phyloP scores from a whole-genome alignment of 768 basidiomycete species.

The Chlorophyllum brunneum region DNA sequence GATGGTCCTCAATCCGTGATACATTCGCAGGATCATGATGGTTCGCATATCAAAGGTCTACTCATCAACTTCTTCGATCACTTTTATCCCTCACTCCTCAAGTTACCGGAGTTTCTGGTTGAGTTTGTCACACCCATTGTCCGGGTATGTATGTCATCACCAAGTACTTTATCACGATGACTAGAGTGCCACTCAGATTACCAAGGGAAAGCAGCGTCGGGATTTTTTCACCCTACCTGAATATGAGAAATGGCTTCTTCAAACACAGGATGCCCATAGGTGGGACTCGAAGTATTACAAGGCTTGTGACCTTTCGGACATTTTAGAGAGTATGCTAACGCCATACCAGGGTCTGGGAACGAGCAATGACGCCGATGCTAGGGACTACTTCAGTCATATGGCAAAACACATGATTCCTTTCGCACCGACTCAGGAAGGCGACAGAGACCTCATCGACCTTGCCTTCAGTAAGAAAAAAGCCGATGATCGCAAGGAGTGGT shows the following conservation, averaged over 20 bases:
- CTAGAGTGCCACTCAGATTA: slow-evolving; percentile 41
- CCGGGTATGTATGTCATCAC: slow-evolving; percentile 49
- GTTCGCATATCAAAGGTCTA: slow-evolving; percentile 99
- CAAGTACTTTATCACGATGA: neutral
- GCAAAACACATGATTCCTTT: slow-evolving; percentile 94
- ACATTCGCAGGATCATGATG: slow-evolving; percentile 85
- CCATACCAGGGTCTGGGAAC: slow-evolving; percentile 85
- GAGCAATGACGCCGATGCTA: slow-evolving; percentile 83
- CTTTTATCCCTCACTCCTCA: slow-evolving; percentile 92
- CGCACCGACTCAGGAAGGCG: slow-evolving; percentile 72
- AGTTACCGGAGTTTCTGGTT: slow-evolving; percentile 86
- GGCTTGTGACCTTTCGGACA: slow-evolving; percentile 38
- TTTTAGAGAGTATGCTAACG: neutral
- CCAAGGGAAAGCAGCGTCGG: slow-evolving; percentile 70
- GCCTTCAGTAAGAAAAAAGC: slow-evolving; percentile 99
- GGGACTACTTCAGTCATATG: slow-evolving; percentile 91
- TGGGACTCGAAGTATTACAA: slow-evolving; percentile 98
- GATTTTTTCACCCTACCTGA: slow-evolving; percentile 98
- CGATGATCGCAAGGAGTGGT: slow-evolving; percentile 97
- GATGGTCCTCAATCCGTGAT: slow-evolving; percentile 4
- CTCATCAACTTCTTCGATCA: slow-evolving; percentile 97
- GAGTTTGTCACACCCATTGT: slow-evolving; percentile 99
- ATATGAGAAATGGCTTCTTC: slow-evolving; percentile 88
- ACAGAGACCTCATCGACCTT: slow-evolving; percentile 88
- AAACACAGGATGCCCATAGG: slow-evolving; percentile 67